A percentile compares a stretch with the other conserved stretches of the same genome.
Conservation (phyloP, 2,329 filamentous ascomycete species). For the Exophiala mesophila region DNA sequence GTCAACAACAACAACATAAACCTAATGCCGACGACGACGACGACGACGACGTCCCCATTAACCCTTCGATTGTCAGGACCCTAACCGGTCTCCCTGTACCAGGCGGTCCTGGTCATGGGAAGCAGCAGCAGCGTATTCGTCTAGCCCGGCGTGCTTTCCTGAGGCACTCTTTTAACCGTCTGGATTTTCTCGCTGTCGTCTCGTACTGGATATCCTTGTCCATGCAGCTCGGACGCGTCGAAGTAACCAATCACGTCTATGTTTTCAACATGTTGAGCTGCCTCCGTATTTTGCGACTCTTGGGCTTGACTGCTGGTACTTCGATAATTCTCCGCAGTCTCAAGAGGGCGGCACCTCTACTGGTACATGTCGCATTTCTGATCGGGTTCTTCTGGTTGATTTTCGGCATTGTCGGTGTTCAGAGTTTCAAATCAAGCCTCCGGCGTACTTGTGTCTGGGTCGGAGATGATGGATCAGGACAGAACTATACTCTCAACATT, state of each 20-base stretch:
- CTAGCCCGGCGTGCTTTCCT: slow-evolving; percentile 88
- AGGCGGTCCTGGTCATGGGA: slow-evolving; percentile 55
- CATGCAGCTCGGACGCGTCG: slow-evolving; percentile 64
- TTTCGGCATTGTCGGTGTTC: slow-evolving; percentile 93
- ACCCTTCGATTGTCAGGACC: slow-evolving; percentile 66
- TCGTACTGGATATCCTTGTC: slow-evolving; percentile 90
- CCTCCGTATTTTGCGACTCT: slow-evolving; percentile 82
- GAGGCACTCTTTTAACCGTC: slow-evolving; percentile 88
- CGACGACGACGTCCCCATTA: slow-evolving; percentile 35
- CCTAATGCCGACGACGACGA: slow-evolving; percentile 35
- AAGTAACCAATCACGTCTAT: slow-evolving; percentile 68
- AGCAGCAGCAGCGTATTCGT: slow-evolving; percentile 76
- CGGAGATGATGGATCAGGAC: slow-evolving; percentile 48
- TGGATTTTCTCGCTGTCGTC: slow-evolving; percentile 92
- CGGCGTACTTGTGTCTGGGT: slow-evolving; percentile 74
- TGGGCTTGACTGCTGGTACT: slow-evolving; percentile 88
- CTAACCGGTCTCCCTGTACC: slow-evolving; percentile 69
- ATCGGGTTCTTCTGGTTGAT: slow-evolving; percentile 97
- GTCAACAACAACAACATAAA: slow-evolving; percentile 58
- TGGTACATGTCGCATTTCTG: slow-evolving; percentile 89
- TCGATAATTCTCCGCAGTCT: slow-evolving; percentile 92
- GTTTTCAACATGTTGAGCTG: slow-evolving; percentile 97
- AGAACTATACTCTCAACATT: slow-evolving; percentile 40
- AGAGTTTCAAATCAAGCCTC: slow-evolving; percentile 86
- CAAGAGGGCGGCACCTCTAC: slow-evolving; percentile 87